phyloP scores from a whole-genome alignment of 305 asterid genomes.

The Withania somnifera region DNA sequence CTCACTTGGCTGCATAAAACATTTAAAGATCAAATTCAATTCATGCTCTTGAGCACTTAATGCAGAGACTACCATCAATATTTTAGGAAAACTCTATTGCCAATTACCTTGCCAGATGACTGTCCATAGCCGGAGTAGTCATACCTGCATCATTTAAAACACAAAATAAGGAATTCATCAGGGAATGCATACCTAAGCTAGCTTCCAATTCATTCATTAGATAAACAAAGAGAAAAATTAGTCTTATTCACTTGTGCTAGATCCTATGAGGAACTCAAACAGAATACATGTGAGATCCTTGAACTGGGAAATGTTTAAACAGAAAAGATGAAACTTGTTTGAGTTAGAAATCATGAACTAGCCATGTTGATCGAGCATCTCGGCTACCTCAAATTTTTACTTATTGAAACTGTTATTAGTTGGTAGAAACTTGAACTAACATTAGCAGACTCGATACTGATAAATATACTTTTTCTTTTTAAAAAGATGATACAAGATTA shows the following conservation, averaged over 20 bases:
- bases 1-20: constrained; percentile 81
- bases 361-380: not conserved
- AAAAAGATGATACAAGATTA: not conserved
- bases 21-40: constrained; percentile 8
- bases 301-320: not conserved
- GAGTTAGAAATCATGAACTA: not conserved
- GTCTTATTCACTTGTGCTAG: not conserved
- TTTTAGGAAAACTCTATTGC: not conserved
- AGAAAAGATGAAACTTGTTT: not conserved
- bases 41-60: constrained; percentile 8
- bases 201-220: not conserved
- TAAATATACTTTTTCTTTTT: not conserved
- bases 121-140: constrained; percentile 97
- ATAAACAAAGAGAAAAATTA: not conserved
- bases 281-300: not conserved
- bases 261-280: not conserved
- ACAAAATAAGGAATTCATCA: not conserved
- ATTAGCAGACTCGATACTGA: not conserved
- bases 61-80: not conserved
- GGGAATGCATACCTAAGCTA: not conserved
- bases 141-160: constrained; percentile 43
- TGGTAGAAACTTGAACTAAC: not conserved
- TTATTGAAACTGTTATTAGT: not conserved
- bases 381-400: not conserved
- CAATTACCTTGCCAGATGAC: constrained; percentile 83